A percentile compares a stretch with the other conserved stretches of the same genome.
Evolutionary conservation across 2,329 filamentous ascomycete genomes (phyloP).

Genomic region (Penicillium sp.): DNA sequence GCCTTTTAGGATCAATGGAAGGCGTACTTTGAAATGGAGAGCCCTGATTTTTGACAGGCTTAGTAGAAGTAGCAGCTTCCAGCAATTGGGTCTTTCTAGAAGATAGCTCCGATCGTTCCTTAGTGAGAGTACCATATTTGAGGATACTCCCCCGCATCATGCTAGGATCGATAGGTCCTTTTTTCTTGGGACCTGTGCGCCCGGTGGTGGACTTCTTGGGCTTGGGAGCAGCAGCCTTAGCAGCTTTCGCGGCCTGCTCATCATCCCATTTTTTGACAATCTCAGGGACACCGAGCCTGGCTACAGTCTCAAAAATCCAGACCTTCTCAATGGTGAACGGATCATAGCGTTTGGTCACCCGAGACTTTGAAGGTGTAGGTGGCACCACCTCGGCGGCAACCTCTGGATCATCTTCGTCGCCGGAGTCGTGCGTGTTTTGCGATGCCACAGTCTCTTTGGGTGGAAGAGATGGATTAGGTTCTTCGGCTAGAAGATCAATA

Average conservation of each 20-base stretch:
- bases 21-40: slow-evolving; percentile 8
- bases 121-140: slow-evolving; percentile 39
- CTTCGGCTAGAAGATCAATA: slow-evolving; percentile 68
- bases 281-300: slow-evolving; percentile 59
- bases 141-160: slow-evolving; percentile 41
- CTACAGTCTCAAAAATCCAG: slow-evolving; percentile 64
- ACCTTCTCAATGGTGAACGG: slow-evolving; percentile 60
- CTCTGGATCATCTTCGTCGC: slow-evolving; percentile 32
- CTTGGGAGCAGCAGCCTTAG: slow-evolving; percentile 21
- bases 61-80: slow-evolving; percentile 23
- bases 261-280: slow-evolving; percentile 61
- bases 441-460: slow-evolving; percentile 22
- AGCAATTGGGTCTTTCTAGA: slow-evolving; percentile 29
- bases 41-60: slow-evolving; percentile 9
- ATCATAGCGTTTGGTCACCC: slow-evolving; percentile 49
- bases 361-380: slow-evolving; percentile 23
- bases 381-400: slow-evolving; percentile 20
- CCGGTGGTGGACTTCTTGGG: slow-evolving; percentile 25
- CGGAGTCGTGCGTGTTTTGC: slow-evolving; percentile 19
- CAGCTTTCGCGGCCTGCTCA: slow-evolving; percentile 30
- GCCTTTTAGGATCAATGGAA: slow-evolving; percentile 9
- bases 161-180: slow-evolving; percentile 36
- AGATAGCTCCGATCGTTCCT: slow-evolving; percentile 30
- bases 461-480: slow-evolving; percentile 53
- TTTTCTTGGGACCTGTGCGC: slow-evolving; percentile 31